phyloP scores from a whole-genome alignment of 2,329 filamentous ascomycete species.

The Drechslera avenae region DNA sequence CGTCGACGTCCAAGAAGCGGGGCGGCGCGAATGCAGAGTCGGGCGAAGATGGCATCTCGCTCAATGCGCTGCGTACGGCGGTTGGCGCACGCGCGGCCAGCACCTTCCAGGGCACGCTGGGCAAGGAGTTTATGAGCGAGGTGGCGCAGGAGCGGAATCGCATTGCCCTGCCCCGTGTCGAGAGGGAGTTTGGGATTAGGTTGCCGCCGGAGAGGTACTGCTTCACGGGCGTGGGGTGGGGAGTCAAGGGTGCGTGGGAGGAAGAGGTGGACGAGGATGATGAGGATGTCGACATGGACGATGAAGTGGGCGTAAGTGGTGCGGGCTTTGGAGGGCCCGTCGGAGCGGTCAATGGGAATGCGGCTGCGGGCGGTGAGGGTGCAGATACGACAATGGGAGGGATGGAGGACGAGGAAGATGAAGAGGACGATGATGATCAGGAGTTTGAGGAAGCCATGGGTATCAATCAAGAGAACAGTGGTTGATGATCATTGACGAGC shows the following conservation, averaged over 20 bases:
- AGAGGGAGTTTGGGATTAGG: constrained; percentile 62
- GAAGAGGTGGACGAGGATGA: constrained; percentile 68
- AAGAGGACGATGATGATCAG: constrained; percentile 48
- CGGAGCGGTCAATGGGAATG: constrained; percentile 26
- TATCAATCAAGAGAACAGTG: constrained; percentile 1
- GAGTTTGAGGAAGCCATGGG: constrained; percentile 53
- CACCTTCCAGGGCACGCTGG: constrained; percentile 65
- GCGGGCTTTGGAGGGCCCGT: constrained; percentile 45
- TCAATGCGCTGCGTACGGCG: constrained; percentile 73
- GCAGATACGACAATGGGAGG: constrained; percentile 40
- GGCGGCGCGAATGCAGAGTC: constrained; percentile 25
- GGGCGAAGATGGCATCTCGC: constrained; percentile 60
- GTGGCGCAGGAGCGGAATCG: constrained; percentile 61
- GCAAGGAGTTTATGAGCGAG: constrained; percentile 78
- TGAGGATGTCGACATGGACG: constrained; percentile 67
- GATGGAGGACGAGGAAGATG: constrained; percentile 42
- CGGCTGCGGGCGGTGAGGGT: constrained; percentile 19
- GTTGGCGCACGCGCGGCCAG: constrained; percentile 71
- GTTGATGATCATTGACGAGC: not conserved
- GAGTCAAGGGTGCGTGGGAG: constrained; percentile 58
- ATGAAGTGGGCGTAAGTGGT: constrained; percentile 27
- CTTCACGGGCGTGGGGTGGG: constrained; percentile 45
- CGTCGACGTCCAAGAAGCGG: constrained; percentile 28
- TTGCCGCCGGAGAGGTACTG: constrained; percentile 66
- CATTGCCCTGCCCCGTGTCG: constrained; percentile 50